Evolutionary conservation across 2,329 filamentous ascomycete genomes (phyloP).

Genomic region (Aspergillus novofumigatus): DNA sequence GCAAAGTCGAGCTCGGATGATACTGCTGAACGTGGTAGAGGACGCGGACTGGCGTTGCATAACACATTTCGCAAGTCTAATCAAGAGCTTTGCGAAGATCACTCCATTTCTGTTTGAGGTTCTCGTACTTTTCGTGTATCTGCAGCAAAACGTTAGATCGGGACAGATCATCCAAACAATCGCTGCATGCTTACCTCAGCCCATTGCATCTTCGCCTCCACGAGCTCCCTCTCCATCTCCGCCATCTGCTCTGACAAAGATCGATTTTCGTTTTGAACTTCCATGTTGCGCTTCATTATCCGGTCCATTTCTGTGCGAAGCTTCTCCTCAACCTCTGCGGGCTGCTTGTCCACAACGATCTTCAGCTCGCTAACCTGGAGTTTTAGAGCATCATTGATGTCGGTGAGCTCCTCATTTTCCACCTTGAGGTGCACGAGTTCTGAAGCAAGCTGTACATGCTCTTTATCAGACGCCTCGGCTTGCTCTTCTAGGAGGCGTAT

Average conservation of each 20-base stretch:
- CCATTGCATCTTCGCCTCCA: conserved; percentile 90
- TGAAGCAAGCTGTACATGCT: conserved; percentile 86
- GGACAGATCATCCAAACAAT: neutral
- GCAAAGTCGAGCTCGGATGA: neutral
- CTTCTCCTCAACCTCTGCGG: conserved; percentile 76
- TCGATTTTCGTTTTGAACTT: conserved; percentile 91
- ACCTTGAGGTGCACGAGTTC: conserved; percentile 91
- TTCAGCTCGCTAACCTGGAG: conserved; percentile 82
- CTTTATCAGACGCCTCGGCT: conserved; percentile 79
- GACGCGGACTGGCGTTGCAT: neutral
- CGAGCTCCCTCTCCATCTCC: conserved; percentile 88
- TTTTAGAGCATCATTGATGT: conserved; percentile 83
- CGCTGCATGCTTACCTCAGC: conserved; percentile 68
- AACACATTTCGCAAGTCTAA: conserved; percentile 13
- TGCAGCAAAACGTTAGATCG: conserved; percentile 32
- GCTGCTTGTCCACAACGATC: conserved; percentile 83
- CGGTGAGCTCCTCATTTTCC: conserved; percentile 82
- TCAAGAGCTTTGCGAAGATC: conserved; percentile 61
- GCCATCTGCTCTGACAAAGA: conserved; percentile 82
- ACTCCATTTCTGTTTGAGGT: conserved; percentile 70
- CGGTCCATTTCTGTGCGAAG: conserved; percentile 83
- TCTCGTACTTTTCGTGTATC: conserved; percentile 67
- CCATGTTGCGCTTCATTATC: conserved; percentile 85
- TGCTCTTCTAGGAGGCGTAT: conserved; percentile 85
- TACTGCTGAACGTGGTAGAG: neutral